phyloP scores from a whole-genome alignment of 2,329 filamentous ascomycete genomes.

The Lasiodiplodia sp. region DNA sequence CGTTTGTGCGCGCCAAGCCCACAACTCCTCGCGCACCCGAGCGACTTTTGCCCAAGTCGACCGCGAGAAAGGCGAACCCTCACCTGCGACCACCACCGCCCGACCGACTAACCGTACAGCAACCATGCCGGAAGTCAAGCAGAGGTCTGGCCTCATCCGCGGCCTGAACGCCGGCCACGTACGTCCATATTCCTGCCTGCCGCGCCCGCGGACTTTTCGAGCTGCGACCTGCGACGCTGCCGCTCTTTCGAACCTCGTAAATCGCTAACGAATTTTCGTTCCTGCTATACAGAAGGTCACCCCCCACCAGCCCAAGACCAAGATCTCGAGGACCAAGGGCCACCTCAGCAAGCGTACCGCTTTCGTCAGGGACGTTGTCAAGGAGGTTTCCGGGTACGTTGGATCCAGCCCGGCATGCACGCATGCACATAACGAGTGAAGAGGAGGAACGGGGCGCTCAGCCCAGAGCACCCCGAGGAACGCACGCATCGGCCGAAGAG shows the following conservation, averaged over 20 bases:
- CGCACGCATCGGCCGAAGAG: not conserved
- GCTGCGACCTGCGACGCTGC: constrained; percentile 17
- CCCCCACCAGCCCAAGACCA: constrained; percentile 57
- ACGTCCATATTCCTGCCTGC: constrained; percentile 51
- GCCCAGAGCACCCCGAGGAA: not conserved
- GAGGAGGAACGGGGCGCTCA: not conserved
- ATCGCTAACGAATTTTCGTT: constrained; percentile 37
- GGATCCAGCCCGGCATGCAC: constrained; percentile 27
- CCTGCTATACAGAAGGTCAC: constrained; percentile 58
- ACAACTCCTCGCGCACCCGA: constrained; percentile 25
- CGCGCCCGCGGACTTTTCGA: constrained; percentile 6
- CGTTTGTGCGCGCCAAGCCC: constrained; percentile 30
- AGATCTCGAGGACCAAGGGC: constrained; percentile 80
- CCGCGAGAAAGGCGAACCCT: constrained; percentile 17
- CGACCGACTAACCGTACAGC: constrained; percentile 39
- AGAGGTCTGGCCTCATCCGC: constrained; percentile 62
- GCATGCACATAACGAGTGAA: constrained; percentile 23
- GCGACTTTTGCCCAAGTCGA: constrained; percentile 27
- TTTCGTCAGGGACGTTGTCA: constrained; percentile 96
- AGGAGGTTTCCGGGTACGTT: constrained; percentile 94
- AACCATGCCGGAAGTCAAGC: constrained; percentile 62
- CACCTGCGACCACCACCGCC: constrained; percentile 24
- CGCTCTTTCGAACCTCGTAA: constrained; percentile 25
- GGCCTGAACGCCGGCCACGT: constrained; percentile 73
- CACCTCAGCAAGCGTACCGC: constrained; percentile 95